Conservation (phyloP, 2,329 filamentous ascomycete species). For the Seiridium unicorne region DNA sequence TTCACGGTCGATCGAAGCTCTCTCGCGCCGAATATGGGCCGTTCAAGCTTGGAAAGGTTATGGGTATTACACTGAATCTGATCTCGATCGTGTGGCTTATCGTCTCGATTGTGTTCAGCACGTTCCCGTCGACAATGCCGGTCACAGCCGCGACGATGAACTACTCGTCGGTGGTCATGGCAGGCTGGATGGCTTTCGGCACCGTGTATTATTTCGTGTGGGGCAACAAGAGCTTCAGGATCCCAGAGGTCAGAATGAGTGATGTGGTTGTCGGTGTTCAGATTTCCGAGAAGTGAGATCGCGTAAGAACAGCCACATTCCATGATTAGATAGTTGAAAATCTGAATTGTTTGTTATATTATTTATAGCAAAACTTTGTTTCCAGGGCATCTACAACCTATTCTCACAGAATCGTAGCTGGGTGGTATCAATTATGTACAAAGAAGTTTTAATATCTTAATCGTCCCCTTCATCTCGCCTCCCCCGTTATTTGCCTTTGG, state of each 20-base stretch:
- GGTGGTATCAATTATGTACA: not conserved
- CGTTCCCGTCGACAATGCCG: slow-evolving; percentile 39
- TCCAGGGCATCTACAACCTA: not conserved
- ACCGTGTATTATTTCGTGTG: not conserved
- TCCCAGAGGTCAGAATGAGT: not conserved
- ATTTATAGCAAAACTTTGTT: not conserved
- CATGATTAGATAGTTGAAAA: not conserved
- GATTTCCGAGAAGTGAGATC: not conserved
- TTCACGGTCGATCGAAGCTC: slow-evolving; percentile 29
- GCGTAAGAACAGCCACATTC: not conserved
- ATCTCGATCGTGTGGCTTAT: slow-evolving; percentile 34
- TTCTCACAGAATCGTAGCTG: no score
- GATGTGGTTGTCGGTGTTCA: not conserved
- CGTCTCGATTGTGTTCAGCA: slow-evolving; percentile 43
- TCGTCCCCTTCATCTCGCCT: no score
- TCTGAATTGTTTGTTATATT: not conserved
- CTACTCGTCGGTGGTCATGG: slow-evolving; percentile 46
- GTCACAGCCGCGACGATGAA: slow-evolving; percentile 42
- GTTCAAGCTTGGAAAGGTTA: slow-evolving; percentile 31
- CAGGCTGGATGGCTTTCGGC: slow-evolving; percentile 18
- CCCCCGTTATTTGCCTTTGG: slow-evolving; percentile 11
- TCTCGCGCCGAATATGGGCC: slow-evolving; percentile 35
- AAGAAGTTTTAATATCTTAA: not conserved
- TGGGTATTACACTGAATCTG: slow-evolving; percentile 33
- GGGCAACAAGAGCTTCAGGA: not conserved